These are phyloP conservation scores for Fraxinus sp. DNA, from an alignment of 305 asterid species.

Conservation along the genomic window DNA sequence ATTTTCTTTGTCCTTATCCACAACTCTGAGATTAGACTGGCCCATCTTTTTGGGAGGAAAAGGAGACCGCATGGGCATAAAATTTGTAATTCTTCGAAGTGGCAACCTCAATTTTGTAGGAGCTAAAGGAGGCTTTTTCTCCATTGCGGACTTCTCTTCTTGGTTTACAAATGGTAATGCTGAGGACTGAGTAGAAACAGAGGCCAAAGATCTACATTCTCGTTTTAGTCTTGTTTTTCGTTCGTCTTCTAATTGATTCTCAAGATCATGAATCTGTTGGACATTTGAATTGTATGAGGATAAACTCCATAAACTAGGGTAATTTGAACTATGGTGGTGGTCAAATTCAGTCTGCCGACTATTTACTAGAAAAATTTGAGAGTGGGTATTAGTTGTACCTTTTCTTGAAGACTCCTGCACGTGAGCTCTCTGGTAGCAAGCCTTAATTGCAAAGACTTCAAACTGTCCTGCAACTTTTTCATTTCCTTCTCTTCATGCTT, in stretches of 20 bases:
- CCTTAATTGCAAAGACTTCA: conserved; percentile 73
- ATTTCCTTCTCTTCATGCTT: conserved; percentile 92
- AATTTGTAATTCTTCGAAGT: conserved; percentile 20
- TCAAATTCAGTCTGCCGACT: neutral
- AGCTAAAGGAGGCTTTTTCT: conserved; percentile 51
- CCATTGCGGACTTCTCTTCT: conserved; percentile 29
- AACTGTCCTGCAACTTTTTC: conserved; percentile 77
- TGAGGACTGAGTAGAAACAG: conserved; percentile 47
- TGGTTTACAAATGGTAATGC: conserved; percentile 27
- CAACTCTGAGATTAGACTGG: neutral
- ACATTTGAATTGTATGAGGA: conserved; percentile 16
- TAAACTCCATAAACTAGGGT: neutral
- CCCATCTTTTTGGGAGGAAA: neutral
- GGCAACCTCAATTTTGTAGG: conserved; percentile 34
- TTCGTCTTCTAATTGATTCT: conserved; percentile 77
- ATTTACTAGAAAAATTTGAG: neutral
- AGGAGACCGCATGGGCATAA: conserved; percentile 12
- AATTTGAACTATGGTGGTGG: neutral
- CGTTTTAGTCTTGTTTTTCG: conserved; percentile 70
- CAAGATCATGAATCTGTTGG: conserved; percentile 82
- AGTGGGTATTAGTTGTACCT: conserved; percentile 40
- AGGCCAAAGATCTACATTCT: conserved; percentile 68
- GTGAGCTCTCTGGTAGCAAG: conserved; percentile 77
- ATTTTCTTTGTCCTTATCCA: conserved; percentile 46
- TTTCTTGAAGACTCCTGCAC: conserved; percentile 78